Conservation (phyloP, 78 protist genomes). For the Andalucia godoyi region DNA sequence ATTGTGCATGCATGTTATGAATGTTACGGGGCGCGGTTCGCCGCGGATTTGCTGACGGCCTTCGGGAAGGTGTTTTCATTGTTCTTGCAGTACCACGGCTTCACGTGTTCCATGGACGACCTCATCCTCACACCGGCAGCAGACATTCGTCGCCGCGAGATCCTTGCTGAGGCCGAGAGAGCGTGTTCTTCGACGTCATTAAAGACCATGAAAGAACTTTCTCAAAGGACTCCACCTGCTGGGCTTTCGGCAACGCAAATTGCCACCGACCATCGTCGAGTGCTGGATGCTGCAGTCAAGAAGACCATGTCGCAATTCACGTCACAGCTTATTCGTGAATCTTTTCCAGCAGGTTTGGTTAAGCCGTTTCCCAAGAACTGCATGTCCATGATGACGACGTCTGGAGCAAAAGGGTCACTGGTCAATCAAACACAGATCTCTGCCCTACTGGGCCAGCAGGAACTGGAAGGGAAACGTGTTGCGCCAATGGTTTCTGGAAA, state of each 20-base stretch:
- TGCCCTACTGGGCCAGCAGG: constrained; percentile 93
- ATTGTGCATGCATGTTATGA: constrained; percentile 75
- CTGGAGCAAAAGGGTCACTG: constrained; percentile 96
- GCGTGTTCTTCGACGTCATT: constrained; percentile 9
- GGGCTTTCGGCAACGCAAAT: not conserved
- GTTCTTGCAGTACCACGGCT: constrained; percentile 72
- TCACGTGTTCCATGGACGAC: constrained; percentile 91
- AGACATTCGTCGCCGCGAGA: constrained; percentile 5
- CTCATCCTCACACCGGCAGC: constrained; percentile 28
- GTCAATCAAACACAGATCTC: constrained; percentile 96
- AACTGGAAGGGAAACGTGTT: constrained; percentile 93
- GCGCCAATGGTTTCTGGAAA: constrained; percentile 88
- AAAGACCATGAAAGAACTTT: constrained; percentile 1
- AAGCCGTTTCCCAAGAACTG: constrained; percentile 86
- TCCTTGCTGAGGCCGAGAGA: constrained; percentile 2
- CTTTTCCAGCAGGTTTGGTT: constrained; percentile 34
- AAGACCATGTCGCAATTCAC: constrained; percentile 40
- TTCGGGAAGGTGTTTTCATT: constrained; percentile 84
- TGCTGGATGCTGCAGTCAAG: not conserved
- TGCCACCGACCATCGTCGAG: too few species aligned
- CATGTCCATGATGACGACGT: constrained; percentile 76
- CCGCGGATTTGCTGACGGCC: constrained; percentile 77
- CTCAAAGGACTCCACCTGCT: not conserved
- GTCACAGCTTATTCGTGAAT: constrained; percentile 47
- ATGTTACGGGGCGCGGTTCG: constrained; percentile 73